Evolutionary conservation across 257 asterid species (phyloP), one percentile per base, ranked within the genome.

Genomic region (Eustoma russellianum): DNA sequence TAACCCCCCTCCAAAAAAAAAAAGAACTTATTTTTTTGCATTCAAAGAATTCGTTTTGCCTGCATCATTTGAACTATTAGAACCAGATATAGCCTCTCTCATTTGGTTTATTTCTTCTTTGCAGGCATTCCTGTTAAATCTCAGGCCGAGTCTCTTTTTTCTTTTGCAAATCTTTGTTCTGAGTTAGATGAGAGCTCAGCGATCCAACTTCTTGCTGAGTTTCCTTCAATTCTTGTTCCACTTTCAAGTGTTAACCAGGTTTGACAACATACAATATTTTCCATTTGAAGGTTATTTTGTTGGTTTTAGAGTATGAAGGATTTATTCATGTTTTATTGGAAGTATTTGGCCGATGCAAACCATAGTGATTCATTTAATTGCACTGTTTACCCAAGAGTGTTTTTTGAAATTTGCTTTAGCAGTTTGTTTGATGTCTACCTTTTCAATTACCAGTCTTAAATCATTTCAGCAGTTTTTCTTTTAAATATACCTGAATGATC

Each of bases 191-290:
- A 79, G 53, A 68, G 73, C 63, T 67, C 68, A 48, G 66, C 78
- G 40, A 59, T 56, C 45, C 71, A 83, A 66, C 71, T 87, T 59
- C 71, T 83, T 24, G 61, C 69, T 24, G 77, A 79, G 55, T 85
- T 85, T 65, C 90, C 96, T 56, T 71, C 83, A 19, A 49, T 83
- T 64, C 90, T 92, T 47, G 90, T 92, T 41, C 88, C 93, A 9
- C 68, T 92, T 50, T 73, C 97, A 17, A 81, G 88, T 73, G 88
- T 79, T 59, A 64, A 69, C 63, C 83, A 87, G 98, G 98, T 85
- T 73, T 61, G 61, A 14, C 17, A 49, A 55, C 55, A 48, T 63
- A 47, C 40, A 41, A 17, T 63, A 49, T 24, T 19, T 53, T 15
- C 60, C 12, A 7, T 38, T 2, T 38, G 12, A 38, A 1, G 24